Evolutionary conservation across 2,329 filamentous ascomycete genomes (phyloP), one percentile per base, ranked within the genome.

Genomic region (Westerdykella sp.): DNA sequence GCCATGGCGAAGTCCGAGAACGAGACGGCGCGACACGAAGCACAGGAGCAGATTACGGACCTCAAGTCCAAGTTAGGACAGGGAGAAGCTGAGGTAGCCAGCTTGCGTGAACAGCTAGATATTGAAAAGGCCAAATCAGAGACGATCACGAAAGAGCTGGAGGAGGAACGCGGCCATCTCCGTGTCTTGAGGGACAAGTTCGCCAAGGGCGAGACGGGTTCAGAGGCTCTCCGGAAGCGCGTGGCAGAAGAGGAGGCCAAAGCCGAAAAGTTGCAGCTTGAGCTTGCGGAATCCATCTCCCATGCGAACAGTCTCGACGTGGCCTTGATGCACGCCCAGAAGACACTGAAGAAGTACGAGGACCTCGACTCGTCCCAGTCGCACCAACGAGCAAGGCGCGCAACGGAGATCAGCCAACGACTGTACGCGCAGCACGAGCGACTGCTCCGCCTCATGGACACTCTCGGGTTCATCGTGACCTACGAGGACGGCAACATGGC

Each of bases 371-470:
- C 67, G 13, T 70, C 70, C 18, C 79, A 82, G 40, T 79, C 87
- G 37, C 81, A 88, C 35, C 75, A 79, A 37, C 85, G 88, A 37
- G 84, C 84, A 34, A 73, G 75, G 41, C 83, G 83, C 49, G 83
- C 87, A 5, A 88, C 87, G 62, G 87, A 96, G 50, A 73, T 97
- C 11, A 94, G 89, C 1, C 85, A 89, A 57, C 81, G 83, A 43
- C 74, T 96, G 4, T 94, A 87, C 62, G 77, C 81, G 1, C 87
- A 95, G 48, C 90, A 93, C 49, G 86, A 94, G 54, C 83, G 87
- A 18, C 74, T 96, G n/a, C 79, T 80, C 46, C 81, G 84, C 40
- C 79, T 98, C 38, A 74, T 98, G 1, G 90, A 97, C 60, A 80
- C 88, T 23, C 75, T 97, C 4, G 91, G 91, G 11, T 95, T 93